phyloP scores from a whole-genome alignment of 176 grass and related monocot species.

The Echinochloa phyllopogon region DNA sequence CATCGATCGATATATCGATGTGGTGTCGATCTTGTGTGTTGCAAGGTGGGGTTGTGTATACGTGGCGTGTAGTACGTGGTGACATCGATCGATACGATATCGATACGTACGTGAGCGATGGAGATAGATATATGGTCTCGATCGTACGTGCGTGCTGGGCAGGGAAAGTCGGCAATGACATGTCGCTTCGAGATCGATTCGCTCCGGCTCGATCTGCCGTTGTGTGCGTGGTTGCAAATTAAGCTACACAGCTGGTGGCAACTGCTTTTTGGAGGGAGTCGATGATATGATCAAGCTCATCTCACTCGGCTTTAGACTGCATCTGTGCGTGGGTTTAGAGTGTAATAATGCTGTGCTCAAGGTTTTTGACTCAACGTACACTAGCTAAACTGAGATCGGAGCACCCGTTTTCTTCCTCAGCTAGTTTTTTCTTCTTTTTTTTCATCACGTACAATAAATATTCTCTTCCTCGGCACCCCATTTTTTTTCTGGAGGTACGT shows the following conservation, averaged over 20 bases:
- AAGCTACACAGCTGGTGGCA: background rate
- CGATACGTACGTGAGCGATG: slow-evolving; percentile 15
- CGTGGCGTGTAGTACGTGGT: slow-evolving; percentile 1
- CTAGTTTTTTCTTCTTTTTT: background rate
- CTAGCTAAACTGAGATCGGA: background rate
- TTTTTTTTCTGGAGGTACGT: too few species aligned
- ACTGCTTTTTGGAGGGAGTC: slow-evolving; percentile 20
- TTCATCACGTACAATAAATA: too few species aligned
- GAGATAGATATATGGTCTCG: slow-evolving; percentile 23
- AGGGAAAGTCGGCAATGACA: slow-evolving; percentile 48
- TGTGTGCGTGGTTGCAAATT: background rate
- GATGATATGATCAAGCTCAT: background rate
- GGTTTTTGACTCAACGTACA: background rate
- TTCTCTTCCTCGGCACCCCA: too few species aligned
- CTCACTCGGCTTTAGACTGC: background rate
- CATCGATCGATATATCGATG: background rate
- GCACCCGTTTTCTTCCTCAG: background rate
- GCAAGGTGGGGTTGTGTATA: slow-evolving; percentile 22
- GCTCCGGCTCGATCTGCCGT: background rate
- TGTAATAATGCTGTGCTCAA: background rate
- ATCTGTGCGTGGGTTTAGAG: background rate
- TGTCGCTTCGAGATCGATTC: slow-evolving; percentile 32
- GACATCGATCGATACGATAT: background rate
- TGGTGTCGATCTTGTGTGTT: slow-evolving; percentile 29
- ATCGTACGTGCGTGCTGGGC: slow-evolving; percentile 33